Evolutionary conservation across 768 basidiomycete genomes (phyloP).

Genomic region (Leucocoprinus sp.): DNA sequence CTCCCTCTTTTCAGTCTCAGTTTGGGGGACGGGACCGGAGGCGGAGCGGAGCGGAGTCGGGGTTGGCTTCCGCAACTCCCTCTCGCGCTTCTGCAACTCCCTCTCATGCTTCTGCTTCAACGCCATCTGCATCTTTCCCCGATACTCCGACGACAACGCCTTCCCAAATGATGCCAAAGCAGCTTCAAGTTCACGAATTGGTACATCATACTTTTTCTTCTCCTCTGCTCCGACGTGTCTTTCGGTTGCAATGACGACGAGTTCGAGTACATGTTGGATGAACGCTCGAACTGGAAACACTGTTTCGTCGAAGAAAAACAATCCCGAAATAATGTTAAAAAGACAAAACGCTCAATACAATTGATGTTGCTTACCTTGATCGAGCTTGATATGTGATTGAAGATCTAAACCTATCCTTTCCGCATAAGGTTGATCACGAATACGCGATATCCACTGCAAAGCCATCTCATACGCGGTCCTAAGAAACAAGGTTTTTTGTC

Average conservation of each 20-base stretch:
- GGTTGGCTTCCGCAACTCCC: conserved; percentile 34
- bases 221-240: conserved; percentile 12
- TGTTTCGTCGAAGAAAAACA: conserved; percentile 15
- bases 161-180: conserved; percentile 25
- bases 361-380: conserved; percentile 28
- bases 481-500: neutral
- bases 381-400: conserved; percentile 36
- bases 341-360: neutral
- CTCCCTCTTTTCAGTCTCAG: too few relatives aligned
- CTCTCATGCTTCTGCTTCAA: conserved; percentile 34
- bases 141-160: conserved; percentile 23
- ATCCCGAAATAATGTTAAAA: neutral
- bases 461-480: conserved; percentile 35
- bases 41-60: too few relatives aligned
- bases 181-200: conserved; percentile 24
- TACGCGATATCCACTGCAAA: conserved; percentile 31
- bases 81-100: conserved; percentile 39
- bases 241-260: conserved; percentile 27
- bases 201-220: conserved; percentile 10
- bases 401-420: conserved; percentile 30
- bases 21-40: too few relatives aligned
- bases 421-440: conserved; percentile 22
- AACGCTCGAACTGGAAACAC: conserved; percentile 43
- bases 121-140: conserved; percentile 28
- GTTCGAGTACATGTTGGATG: conserved; percentile 38